phyloP scores from a whole-genome alignment of 305 asterid genomes.

The Solanum chacoense region DNA sequence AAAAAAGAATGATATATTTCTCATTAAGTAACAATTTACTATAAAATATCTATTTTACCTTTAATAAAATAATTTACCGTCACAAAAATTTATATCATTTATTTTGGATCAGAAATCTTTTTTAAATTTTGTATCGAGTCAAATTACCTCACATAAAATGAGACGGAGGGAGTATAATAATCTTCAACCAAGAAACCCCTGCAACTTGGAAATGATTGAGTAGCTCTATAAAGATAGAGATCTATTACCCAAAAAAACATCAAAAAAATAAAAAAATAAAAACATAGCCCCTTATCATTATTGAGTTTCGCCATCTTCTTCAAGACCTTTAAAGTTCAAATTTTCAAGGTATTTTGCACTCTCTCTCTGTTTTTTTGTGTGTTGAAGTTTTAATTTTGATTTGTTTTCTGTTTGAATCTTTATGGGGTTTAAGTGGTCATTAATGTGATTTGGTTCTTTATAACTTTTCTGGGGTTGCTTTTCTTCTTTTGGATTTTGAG shows the following conservation, averaged over 20 bases:
- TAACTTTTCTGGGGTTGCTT: background rate
- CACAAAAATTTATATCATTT: too few relatives aligned
- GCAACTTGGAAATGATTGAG: background rate
- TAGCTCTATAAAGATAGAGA: background rate
- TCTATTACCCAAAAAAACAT: background rate
- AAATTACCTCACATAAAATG: too few relatives aligned
- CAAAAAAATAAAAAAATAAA: background rate
- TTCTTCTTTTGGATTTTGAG: background rate
- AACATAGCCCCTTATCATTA: background rate
- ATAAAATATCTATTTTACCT: too few relatives aligned
- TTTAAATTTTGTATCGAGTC: too few relatives aligned
- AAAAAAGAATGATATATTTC: fast-evolving
- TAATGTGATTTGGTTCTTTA: background rate
- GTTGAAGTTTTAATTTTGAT: background rate
- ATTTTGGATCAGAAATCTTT: too few relatives aligned
- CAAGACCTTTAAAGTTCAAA: background rate
- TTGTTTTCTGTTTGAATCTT: background rate
- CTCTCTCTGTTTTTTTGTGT: background rate
- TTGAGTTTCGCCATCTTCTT: background rate
- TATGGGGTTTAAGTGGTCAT: background rate
- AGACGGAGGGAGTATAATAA: background rate
- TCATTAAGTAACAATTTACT: too few relatives aligned
- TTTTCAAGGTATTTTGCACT: background rate
- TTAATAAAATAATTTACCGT: too few relatives aligned
- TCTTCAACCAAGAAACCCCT: background rate